phyloP scores from a whole-genome alignment of 768 basidiomycete species.

The Tulasnella sp. region DNA sequence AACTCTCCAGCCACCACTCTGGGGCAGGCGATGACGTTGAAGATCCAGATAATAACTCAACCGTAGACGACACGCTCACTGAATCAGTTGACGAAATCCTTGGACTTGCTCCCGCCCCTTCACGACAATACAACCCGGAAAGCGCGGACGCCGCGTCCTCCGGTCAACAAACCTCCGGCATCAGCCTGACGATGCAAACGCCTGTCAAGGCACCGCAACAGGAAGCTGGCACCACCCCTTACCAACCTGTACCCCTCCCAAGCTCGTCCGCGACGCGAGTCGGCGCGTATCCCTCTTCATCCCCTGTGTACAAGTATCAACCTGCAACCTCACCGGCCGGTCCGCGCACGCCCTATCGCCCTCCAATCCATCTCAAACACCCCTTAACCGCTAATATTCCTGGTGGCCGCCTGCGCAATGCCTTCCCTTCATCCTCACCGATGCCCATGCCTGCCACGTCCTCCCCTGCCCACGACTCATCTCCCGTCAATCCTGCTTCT shows the following conservation, averaged over 20 bases:
- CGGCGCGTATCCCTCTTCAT: slow-evolving; percentile 19
- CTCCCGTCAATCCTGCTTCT: slow-evolving; percentile 18
- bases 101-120: slow-evolving; percentile 17
- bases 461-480: slow-evolving; percentile 25
- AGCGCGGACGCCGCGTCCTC: slow-evolving; percentile 16
- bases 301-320: slow-evolving; percentile 24
- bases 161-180: neutral
- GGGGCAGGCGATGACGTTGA: slow-evolving; percentile 14
- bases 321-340: slow-evolving; percentile 28
- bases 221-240: slow-evolving; percentile 1
- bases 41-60: neutral
- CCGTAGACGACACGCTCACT: slow-evolving; percentile 6
- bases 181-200: neutral
- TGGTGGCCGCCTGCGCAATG: slow-evolving; percentile 20
- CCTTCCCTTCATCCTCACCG: slow-evolving; percentile 23
- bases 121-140: neutral
- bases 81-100: slow-evolving; percentile 26
- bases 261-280: slow-evolving; percentile 11
- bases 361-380: slow-evolving; percentile 31
- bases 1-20: neutral
- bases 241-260: slow-evolving; percentile 4
- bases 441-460: slow-evolving; percentile 29
- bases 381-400: slow-evolving; percentile 8
- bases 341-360: slow-evolving; percentile 30
- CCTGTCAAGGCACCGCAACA: neutral